Evolutionary conservation across 1,284 basidiomycete species (phyloP), one percentile per base, ranked within the genome.

Genomic region (Fomes fomentarius): DNA sequence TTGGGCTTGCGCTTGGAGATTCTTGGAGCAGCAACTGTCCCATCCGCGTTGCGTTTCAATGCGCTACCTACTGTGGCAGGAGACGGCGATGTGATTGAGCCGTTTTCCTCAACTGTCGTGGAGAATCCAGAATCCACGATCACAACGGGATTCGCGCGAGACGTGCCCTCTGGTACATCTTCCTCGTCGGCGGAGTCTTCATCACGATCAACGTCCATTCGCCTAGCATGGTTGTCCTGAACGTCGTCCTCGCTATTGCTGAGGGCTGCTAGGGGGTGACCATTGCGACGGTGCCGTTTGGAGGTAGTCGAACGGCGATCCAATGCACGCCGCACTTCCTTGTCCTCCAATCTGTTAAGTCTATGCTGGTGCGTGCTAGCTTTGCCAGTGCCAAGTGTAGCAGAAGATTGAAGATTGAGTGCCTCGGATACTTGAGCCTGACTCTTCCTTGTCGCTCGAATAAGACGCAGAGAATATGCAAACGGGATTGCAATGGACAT

Each of bases 301-400:
- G 77, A 77, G 19, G 47, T 52, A 1, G 50, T 41, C 14, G 49
- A 15, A 6, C 46, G 50, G 35, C 82, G 80, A 47, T 80, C 75
- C 50, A 90, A 64, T 17, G 76, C 72, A 50, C 77, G 79, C 35
- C 81, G 76, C 49, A 87, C 74, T 40, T 82, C 76, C 50, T 79
- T 76, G 62, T 90, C 82, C 66, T 93, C 89, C 12, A 71, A 64
- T 56, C 75, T 79, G 30, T 85, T 84, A 21, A 83, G 66, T 15
- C 74, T 78, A 48, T 87, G 82, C 47, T 80, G 77, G 63, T 88
- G 81, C 1, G 88, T 87, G 7, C 70, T 68, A 2, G 71, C 65
- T 62, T 78, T 85, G 14, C 89, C 86, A 0, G 91, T 87, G 12
- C 92, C 92, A 46, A 94, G 80, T 1, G 86, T 89, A 10, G 92